A percentile compares a stretch with the other conserved stretches of the same genome.
phyloP scores from a whole-genome alignment of 2,329 filamentous ascomycete species.

The Epichloe sibirici region DNA sequence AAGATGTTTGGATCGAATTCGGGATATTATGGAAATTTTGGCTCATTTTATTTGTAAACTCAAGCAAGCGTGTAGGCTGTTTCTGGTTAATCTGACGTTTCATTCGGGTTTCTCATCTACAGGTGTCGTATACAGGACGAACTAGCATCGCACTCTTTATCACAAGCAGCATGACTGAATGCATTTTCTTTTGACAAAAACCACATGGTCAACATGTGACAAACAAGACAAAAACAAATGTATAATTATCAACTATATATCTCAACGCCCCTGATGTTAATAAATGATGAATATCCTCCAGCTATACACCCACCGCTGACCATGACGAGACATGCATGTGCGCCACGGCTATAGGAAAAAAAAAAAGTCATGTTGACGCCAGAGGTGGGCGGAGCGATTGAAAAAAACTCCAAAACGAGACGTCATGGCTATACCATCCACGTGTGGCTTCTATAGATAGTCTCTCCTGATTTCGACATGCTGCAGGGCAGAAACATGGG shows the following conservation, averaged over 20 bases:
- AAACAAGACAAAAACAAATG: too few species aligned
- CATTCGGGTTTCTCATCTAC: too few species aligned
- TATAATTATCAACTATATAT: neutral
- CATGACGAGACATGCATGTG: neutral
- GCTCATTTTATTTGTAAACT: neutral
- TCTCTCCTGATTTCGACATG: neutral
- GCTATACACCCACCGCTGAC: neutral
- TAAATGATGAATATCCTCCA: slow-evolving; percentile 4
- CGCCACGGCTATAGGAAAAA: too few species aligned
- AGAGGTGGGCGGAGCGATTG: neutral
- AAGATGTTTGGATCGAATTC: neutral
- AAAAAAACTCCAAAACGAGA: too few species aligned
- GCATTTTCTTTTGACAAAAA: too few species aligned
- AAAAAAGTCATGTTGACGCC: neutral
- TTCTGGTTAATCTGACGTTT: neutral
- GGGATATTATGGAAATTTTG: too few species aligned
- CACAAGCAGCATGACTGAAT: too few species aligned
- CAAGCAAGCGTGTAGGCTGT: neutral
- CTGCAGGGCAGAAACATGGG: neutral
- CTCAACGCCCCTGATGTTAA: slow-evolving; percentile 11
- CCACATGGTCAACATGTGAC: too few species aligned
- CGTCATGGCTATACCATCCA: neutral
- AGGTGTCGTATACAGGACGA: too few species aligned
- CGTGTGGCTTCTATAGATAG: neutral
- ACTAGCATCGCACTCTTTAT: too few species aligned